These are phyloP conservation scores for Diaporthe citrichinensis DNA, from an alignment of 2,329 filamentous ascomycete genomes.

Conservation along the genomic window DNA sequence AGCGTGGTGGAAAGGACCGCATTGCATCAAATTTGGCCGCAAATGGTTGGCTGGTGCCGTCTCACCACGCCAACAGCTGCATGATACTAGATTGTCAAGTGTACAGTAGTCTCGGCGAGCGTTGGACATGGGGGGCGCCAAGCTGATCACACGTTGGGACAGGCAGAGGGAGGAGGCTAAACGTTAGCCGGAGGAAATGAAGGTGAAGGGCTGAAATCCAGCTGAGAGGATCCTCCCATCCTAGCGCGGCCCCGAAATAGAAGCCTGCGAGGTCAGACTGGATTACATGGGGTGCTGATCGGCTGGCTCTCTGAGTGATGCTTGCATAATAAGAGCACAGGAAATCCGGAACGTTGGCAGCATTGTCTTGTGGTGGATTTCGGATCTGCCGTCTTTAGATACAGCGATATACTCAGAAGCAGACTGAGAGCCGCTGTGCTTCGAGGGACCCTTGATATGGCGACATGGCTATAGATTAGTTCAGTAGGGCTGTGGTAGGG, in stretches of 20 bases:
- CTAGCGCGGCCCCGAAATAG: constrained; percentile 31
- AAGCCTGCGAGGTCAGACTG: constrained; percentile 16
- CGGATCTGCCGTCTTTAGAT: background rate
- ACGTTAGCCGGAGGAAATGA: constrained; percentile 15
- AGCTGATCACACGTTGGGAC: constrained; percentile 30
- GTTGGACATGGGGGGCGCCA: constrained; percentile 31
- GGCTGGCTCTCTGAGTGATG: background rate
- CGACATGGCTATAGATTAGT: constrained; percentile 1
- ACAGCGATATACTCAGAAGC: background rate
- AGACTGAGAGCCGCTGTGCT: background rate
- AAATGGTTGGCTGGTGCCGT: constrained; percentile 33
- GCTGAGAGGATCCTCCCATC: constrained; percentile 36
- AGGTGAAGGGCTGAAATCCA: constrained; percentile 34
- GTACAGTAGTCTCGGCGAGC: constrained; percentile 4
- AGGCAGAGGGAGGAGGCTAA: constrained; percentile 15
- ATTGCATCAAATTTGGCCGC: constrained; percentile 31
- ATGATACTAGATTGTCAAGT: constrained; percentile 30
- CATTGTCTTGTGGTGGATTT: background rate
- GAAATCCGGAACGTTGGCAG: background rate
- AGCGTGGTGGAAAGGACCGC: constrained; percentile 26
- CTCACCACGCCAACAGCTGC: constrained; percentile 32
- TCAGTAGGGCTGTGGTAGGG: constrained; percentile 30
- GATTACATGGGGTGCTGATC: constrained; percentile 15
- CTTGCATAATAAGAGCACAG: background rate
- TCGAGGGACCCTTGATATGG: constrained; percentile 7